Percentiles rank a stretch among this genome's conserved stretches.
Conservation (phyloP, 257 asterid genomes). For the Haberlea rhodopensis region DNA sequence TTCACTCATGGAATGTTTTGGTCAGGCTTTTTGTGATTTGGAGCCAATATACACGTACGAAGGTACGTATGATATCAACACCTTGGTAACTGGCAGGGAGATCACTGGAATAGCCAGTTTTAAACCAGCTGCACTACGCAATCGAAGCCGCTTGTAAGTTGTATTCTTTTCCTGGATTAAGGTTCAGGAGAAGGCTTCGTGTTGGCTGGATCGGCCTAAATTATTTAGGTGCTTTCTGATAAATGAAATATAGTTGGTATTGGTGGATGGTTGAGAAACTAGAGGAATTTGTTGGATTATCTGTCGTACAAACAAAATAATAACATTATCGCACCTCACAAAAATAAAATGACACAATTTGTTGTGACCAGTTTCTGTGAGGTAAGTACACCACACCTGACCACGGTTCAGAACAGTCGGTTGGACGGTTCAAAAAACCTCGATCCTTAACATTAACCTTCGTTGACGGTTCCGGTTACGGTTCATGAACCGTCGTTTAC, state of each 20-base stretch:
- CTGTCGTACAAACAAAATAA: not conserved
- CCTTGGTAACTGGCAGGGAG: conserved; percentile 87
- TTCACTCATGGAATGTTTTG: conserved; percentile 13
- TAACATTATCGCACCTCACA: not conserved
- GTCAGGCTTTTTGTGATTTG: conserved; percentile 90
- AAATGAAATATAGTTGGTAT: not conserved
- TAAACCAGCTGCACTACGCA: conserved; percentile 53
- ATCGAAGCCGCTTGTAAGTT: conserved; percentile 65
- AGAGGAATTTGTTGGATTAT: not conserved
- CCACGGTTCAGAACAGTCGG: no score
- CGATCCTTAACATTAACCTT: no score
- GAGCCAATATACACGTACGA: conserved; percentile 93
- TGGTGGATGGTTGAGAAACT: not conserved
- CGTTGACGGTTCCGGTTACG: no score
- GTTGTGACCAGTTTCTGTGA: no score
- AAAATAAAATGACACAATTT: no score
- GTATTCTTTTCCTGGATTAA: not conserved
- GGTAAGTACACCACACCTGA: no score
- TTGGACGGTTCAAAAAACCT: no score
- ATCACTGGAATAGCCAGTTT: conserved; percentile 81
- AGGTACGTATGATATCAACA: conserved; percentile 94
- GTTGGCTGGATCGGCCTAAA: not conserved
- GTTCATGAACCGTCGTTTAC: no score
- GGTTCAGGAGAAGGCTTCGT: not conserved
- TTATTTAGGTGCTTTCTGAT: no score